These are phyloP conservation scores for Mycena leptocephala DNA, from an alignment of 768 basidiomycete genomes.

Conservation along the genomic window DNA sequence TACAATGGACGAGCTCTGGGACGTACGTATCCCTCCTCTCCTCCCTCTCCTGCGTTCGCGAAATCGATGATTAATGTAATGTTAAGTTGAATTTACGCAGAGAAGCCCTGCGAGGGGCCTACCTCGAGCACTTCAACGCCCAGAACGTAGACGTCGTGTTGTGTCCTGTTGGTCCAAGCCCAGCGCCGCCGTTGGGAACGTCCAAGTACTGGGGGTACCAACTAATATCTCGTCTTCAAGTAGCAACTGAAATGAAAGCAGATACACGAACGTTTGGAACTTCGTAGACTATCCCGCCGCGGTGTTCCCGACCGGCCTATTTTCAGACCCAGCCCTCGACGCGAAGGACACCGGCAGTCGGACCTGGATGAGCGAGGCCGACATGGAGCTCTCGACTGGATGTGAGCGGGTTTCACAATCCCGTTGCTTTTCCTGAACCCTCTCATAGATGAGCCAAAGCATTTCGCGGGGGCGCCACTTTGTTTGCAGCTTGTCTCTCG, in stretches of 20 bases:
- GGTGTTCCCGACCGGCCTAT: background rate
- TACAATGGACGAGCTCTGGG: slow-evolving; percentile 13
- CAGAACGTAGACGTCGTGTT: slow-evolving; percentile 20
- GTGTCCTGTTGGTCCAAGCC: slow-evolving; percentile 11
- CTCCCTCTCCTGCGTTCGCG: background rate
- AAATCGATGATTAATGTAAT: background rate
- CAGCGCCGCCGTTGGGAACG: slow-evolving; percentile 5
- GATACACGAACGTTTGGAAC: slow-evolving; percentile 11
- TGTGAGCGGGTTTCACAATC: background rate
- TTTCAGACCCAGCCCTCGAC: background rate
- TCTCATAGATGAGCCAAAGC: slow-evolving; percentile 5
- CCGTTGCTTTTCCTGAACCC: no score
- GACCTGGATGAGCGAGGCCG: background rate
- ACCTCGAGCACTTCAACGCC: slow-evolving; percentile 10
- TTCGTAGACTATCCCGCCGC: background rate
- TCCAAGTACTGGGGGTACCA: slow-evolving; percentile 18
- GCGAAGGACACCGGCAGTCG: background rate
- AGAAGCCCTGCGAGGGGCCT: background rate
- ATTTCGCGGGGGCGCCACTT: background rate
- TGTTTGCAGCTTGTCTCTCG: background rate
- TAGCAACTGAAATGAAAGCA: background rate
- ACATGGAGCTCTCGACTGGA: background rate
- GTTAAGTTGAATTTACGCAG: background rate
- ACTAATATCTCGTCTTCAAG: background rate
- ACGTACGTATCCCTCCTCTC: background rate